phyloP scores from a whole-genome alignment of 805 yeast species.

The Cyberlindnera petersonii region DNA sequence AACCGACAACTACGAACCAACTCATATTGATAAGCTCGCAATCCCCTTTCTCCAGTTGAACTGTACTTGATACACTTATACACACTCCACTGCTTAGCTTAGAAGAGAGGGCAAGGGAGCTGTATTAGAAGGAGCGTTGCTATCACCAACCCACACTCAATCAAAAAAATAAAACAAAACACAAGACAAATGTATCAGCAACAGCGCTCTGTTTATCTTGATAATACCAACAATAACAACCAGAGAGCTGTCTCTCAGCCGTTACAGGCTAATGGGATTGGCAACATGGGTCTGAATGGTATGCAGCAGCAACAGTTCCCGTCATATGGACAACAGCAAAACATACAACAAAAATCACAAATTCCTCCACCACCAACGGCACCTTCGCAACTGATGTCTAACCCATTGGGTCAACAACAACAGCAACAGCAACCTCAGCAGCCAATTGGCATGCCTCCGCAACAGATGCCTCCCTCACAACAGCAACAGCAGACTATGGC shows the following conservation, averaged over 20 bases:
- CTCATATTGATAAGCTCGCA: too few species aligned
- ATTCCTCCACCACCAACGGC: constrained; percentile 13
- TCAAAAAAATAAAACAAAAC: not conserved
- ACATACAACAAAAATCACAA: constrained; percentile 5
- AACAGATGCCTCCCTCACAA: constrained; percentile 9
- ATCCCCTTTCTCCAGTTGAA: too few species aligned
- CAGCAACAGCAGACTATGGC: constrained; percentile 9
- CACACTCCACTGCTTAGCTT: too few species aligned
- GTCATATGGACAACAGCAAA: constrained; percentile 12
- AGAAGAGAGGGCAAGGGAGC: not conserved
- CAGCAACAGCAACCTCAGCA: constrained; percentile 18
- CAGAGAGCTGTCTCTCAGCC: constrained; percentile 13
- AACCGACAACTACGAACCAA: not conserved
- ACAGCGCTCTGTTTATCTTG: constrained; percentile 23
- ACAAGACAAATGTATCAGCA: constrained; percentile 10
- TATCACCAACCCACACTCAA: not conserved
- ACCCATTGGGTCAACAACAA: constrained; percentile 7
- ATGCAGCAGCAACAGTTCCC: constrained; percentile 21
- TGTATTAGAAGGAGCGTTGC: not conserved
- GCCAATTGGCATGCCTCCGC: not conserved
- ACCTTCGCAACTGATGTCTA: constrained; percentile 7
- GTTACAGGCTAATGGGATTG: constrained; percentile 3
- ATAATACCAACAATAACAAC: constrained; percentile 11
- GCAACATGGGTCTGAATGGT: constrained; percentile 10
- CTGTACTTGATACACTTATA: too few species aligned